Evolutionary conservation across 73 alveolate species (phyloP).

Genomic region (Tetrahymena malaccensis): DNA sequence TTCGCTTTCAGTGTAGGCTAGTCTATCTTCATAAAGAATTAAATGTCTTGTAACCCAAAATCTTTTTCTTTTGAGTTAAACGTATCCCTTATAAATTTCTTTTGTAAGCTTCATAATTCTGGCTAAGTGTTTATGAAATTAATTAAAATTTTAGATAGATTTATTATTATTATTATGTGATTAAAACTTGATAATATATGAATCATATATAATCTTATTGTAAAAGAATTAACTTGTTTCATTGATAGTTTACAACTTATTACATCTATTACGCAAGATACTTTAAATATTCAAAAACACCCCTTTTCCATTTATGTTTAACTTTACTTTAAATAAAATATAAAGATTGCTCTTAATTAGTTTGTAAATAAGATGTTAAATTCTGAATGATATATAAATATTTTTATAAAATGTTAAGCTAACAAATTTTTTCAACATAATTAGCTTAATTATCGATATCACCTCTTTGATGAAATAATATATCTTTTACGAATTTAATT

Average conservation of each 20-base stretch:
- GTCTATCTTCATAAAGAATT: neutral
- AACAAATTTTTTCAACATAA: too few relatives aligned
- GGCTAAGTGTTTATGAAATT: neutral
- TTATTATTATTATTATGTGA: neutral
- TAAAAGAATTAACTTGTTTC: neutral
- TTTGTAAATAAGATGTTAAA: too few relatives aligned
- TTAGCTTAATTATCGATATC: too few relatives aligned
- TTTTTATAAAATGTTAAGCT: too few relatives aligned
- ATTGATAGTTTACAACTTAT: neutral
- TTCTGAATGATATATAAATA: too few relatives aligned
- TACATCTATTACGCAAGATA: neutral
- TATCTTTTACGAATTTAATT: too few relatives aligned
- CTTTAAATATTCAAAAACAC: neutral
- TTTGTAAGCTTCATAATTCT: neutral
- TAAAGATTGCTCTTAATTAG: too few relatives aligned
- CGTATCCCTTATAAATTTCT: neutral
- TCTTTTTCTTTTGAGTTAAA: neutral
- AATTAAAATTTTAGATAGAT: neutral
- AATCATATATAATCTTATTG: too few relatives aligned
- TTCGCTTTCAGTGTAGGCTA: neutral
- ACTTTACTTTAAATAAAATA: too few relatives aligned
- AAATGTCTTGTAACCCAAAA: neutral
- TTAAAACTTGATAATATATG: neutral
- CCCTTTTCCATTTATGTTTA: too few relatives aligned
- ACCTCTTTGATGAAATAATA: too few relatives aligned